Base-by-base conservation (phyloP, 805 yeast species). In the Ogataea corticis region DNA sequence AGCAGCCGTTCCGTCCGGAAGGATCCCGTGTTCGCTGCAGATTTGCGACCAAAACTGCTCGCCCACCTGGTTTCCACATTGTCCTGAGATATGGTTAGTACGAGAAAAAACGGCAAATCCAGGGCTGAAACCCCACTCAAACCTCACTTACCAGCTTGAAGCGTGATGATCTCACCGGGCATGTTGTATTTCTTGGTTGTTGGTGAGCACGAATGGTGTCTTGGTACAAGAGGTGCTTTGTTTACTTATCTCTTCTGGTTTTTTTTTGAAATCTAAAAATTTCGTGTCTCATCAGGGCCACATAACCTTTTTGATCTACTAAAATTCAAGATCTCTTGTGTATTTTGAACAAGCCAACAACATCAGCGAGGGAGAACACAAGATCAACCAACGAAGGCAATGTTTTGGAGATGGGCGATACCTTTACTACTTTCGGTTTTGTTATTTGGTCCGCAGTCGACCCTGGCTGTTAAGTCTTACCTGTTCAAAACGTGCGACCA, bases 61-160 rank as follows among this genome's bases (percentile, higher is more conserved):
- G 19, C 97, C 97, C 1, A 92, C 83, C 63, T 92, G 98, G 67
- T 94, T 94, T 46, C 99, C 99, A 70, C 99, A 94, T 68, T 94
- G 99, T 19, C 96, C 96, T 57, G 33, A 3, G 10, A 7, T 15
- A 21, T 9, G 30, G 38, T 39, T 34, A 35, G 40, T 39, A 32
- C 13, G 15, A 21, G 25, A 38, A 30, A 30, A 41, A 39, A n/a
- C 12, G 10, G n/a, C 1, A 16, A 5, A 25, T 12, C 5, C 18
- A 7, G 7, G 5, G 18, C 6, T 9, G 7, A n/a, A 11, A 14
- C 18, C 18, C 16, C 6, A 11, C 18, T n/a, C 10, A 18, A n/a
- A 4, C 4, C 33, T 7, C 27, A 13, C 69, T 38, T 58, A 66
- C 80, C 80, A 10, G 81, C 80, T 56, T 85, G 91, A 10, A 85